Percentiles rank a stretch among this genome's conserved stretches.
phyloP scores from a whole-genome alignment of 192 early-diverging fungal species.

The Oehlia diaphana region DNA sequence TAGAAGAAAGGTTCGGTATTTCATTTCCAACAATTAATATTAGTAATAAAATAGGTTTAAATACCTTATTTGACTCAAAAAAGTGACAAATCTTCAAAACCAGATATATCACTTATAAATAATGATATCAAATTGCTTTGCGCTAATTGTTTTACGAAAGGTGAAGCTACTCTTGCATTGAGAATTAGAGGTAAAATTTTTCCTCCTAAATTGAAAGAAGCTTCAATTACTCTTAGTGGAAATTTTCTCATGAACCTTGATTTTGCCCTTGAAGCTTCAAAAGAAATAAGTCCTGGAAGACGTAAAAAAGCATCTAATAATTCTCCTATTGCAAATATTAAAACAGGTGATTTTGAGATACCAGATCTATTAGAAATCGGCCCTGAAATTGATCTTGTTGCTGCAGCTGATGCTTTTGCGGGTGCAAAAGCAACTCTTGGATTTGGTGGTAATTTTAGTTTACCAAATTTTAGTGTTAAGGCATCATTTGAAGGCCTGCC shows the following conservation, averaged over 20 bases:
- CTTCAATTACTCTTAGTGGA: constrained; percentile 6
- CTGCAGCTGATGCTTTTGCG: not conserved
- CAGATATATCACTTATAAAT: not conserved
- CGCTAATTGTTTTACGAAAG: constrained; percentile 4
- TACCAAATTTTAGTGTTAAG: not conserved
- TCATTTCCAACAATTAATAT: too few species aligned
- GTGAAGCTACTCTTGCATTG: not conserved
- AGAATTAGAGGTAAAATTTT: too few species aligned
- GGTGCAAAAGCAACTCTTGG: too few species aligned
- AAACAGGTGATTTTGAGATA: not conserved
- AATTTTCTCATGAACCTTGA: constrained; percentile 13
- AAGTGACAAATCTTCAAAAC: not conserved
- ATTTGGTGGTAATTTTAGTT: not conserved
- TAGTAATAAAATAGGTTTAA: not conserved
- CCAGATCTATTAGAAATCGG: constrained; percentile 7
- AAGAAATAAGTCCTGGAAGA: too few species aligned
- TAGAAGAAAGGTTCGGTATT: not conserved
- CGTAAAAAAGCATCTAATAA: too few species aligned
- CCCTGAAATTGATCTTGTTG: not conserved
- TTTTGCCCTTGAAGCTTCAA: not conserved
- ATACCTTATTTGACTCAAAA: not conserved
- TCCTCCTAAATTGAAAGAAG: not conserved
- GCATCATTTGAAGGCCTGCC: too few species aligned
- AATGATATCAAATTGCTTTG: not conserved
- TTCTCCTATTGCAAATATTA: too few species aligned